Conservation (phyloP, 495 filamentous ascomycete genomes). For the Neurospora tetrasperma region DNA sequence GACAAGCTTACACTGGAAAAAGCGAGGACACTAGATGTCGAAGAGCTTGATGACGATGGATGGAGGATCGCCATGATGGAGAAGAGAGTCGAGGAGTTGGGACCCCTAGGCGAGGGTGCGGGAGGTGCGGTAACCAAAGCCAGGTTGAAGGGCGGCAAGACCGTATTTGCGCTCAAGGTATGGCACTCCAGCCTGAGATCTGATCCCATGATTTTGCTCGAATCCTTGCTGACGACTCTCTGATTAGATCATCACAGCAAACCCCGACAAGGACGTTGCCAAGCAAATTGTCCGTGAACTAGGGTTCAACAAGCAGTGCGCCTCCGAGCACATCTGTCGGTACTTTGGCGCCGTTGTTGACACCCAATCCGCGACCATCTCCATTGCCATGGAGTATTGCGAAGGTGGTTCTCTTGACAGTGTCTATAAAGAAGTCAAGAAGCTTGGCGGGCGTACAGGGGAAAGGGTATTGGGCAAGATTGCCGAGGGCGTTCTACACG, state of each 20-base stretch:
- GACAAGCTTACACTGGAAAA: constrained; percentile 69
- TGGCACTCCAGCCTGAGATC: constrained; percentile 9
- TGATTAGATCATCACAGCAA: constrained; percentile 84
- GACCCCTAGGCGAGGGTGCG: constrained; percentile 87
- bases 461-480: constrained; percentile 99
- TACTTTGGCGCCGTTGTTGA: constrained; percentile 97
- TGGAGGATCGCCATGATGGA: constrained; percentile 89
- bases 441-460: constrained; percentile 84
- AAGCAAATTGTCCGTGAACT: constrained; percentile 95
- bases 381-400: constrained; percentile 98
- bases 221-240: constrained; percentile 15
- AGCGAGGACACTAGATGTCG: constrained; percentile 73
- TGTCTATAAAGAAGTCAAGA: constrained; percentile 94
- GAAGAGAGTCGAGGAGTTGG: constrained; percentile 76
- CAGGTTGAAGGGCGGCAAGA: constrained; percentile 80
- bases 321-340: constrained; percentile 84
- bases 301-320: constrained; percentile 94
- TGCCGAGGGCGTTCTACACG: constrained; percentile 88
- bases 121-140: constrained; percentile 92
- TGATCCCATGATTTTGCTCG: not conserved
- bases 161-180: constrained; percentile 94
- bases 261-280: constrained; percentile 94
- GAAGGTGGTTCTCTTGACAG: constrained; percentile 91
- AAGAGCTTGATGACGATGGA: constrained; percentile 87
- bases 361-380: constrained; percentile 84